phyloP scores from a whole-genome alignment of 441 rosid genomes.

The Aquilaria agallochum region DNA sequence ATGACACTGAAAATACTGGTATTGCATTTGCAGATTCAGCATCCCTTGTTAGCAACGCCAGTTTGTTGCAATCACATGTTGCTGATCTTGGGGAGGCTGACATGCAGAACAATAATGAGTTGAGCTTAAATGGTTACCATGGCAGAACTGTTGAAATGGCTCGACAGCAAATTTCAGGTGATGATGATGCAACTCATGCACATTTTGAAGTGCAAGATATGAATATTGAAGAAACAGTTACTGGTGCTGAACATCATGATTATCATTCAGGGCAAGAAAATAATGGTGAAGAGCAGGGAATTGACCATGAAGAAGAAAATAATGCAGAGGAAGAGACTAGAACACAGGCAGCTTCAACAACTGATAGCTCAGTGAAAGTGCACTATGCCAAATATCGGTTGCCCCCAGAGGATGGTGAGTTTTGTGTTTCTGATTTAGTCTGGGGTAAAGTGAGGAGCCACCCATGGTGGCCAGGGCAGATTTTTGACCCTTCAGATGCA shows the following conservation, averaged over 20 bases:
- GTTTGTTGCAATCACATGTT: too few relatives aligned
- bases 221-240: conserved; percentile 29
- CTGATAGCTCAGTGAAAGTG: conserved; percentile 17
- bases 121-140: too few relatives aligned
- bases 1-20: conserved; percentile 5
- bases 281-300: conserved; percentile 35
- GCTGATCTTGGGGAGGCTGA: conserved; percentile 12
- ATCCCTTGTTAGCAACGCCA: background rate
- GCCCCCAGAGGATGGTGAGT: conserved; percentile 30
- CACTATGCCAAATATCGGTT: conserved; percentile 39
- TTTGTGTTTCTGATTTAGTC: conserved; percentile 35
- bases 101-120: too few relatives aligned
- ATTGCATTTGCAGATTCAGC: conserved; percentile 11
- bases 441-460: conserved; percentile 56
- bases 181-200: too few relatives aligned
- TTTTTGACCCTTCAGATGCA: conserved; percentile 43
- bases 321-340: conserved; percentile 20
- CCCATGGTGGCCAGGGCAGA: conserved; percentile 64
- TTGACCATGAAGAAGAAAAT: conserved; percentile 21
- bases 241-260: conserved; percentile 29
- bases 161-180: too few relatives aligned
- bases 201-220: conserved; percentile 22
- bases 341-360: conserved; percentile 15
- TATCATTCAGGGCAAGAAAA: conserved; percentile 26
- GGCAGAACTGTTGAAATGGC: too few relatives aligned